Conservation (phyloP, 345 rosid species). For the Populus tremula region DNA sequence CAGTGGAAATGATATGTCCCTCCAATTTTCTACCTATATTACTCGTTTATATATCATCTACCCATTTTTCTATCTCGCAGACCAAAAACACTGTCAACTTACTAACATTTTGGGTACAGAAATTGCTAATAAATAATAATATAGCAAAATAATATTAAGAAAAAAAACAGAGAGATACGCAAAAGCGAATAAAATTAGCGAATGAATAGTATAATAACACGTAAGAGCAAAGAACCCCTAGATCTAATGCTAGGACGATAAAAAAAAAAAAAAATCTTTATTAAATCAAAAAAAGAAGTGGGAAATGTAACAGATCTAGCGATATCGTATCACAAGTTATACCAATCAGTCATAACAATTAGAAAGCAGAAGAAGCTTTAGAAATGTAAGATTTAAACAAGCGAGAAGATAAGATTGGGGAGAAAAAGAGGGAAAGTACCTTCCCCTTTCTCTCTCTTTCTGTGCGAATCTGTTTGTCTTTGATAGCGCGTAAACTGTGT, state of each 20-base stretch:
- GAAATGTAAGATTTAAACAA: neutral
- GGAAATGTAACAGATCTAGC: slow-evolving; percentile 3
- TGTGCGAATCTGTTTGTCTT: neutral
- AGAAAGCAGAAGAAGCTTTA: neutral
- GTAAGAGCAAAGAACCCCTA: neutral
- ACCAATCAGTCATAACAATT: neutral
- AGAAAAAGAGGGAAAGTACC: neutral
- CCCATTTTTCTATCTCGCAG: neutral
- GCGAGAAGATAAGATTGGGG: neutral
- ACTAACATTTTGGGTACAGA: neutral
- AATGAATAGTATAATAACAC: neutral
- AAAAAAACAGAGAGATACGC: neutral
- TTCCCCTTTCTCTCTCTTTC: neutral
- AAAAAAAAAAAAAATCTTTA: neutral
- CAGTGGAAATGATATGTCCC: no score
- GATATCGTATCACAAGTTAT: neutral
- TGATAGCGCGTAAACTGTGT: neutral
- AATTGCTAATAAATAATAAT: neutral
- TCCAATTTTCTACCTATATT: neutral
- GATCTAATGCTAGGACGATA: neutral
- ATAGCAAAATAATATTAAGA: neutral
- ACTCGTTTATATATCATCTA: neutral
- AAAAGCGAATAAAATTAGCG: neutral
- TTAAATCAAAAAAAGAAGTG: neutral
- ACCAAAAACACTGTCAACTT: neutral